phyloP scores from a whole-genome alignment of 768 basidiomycete genomes.

The Suillus cothurnatus region DNA sequence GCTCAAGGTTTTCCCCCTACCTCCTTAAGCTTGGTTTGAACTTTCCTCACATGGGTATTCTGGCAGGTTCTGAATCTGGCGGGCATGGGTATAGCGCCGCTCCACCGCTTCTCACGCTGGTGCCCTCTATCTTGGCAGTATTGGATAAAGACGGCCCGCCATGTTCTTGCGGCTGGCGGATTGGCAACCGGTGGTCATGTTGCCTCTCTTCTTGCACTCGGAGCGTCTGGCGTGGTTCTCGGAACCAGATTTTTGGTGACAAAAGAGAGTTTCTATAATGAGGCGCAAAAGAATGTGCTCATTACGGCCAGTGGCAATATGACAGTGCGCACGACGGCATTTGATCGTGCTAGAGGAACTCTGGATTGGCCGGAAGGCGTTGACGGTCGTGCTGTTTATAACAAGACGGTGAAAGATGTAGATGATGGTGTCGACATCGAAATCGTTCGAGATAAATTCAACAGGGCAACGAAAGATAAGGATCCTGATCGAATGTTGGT shows the following conservation, averaged over 20 bases:
- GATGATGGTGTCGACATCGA: conserved; percentile 49
- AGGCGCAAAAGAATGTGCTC: conserved; percentile 55
- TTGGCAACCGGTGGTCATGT: conserved; percentile 64
- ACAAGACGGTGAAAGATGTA: conserved; percentile 58
- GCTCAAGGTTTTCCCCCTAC: conserved; percentile 61
- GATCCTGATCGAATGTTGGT: conserved; percentile 56
- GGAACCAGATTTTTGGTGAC: conserved; percentile 80
- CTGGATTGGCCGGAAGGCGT: conserved; percentile 62
- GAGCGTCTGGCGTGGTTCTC: conserved; percentile 66
- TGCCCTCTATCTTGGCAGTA: conserved; percentile 54
- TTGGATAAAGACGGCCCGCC: conserved; percentile 47
- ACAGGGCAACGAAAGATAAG: conserved; percentile 43
- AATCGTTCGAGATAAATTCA: conserved; percentile 45
- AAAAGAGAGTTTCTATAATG: conserved; percentile 60
- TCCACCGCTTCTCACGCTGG: conserved; percentile 59
- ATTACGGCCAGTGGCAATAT: conserved; percentile 44
- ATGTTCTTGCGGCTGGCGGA: conserved; percentile 77
- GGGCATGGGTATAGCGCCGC: conserved; percentile 68
- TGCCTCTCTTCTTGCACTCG: conserved; percentile 64
- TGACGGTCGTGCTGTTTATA: conserved; percentile 53
- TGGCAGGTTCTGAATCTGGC: conserved; percentile 74
- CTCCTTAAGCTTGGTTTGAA: conserved; percentile 3
- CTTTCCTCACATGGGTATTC: conserved; percentile 9
- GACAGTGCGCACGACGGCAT: conserved; percentile 63
- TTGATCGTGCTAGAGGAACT: conserved; percentile 58